These are phyloP conservation scores for Penicillium maclennaniae DNA, from an alignment of 495 filamentous ascomycete genomes.

Conservation along the genomic window DNA sequence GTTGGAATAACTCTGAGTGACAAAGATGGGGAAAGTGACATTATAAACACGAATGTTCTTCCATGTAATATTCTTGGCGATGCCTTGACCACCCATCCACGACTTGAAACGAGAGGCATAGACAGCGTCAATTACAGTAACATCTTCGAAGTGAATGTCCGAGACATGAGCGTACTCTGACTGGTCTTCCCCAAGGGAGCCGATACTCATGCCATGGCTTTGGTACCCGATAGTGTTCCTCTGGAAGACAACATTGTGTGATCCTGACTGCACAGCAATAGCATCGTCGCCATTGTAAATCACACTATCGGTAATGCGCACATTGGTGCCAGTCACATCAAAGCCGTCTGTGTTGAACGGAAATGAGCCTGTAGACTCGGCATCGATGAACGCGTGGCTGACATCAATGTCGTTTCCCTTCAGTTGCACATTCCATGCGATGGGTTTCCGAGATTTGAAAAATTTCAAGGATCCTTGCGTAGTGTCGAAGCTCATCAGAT, in stretches of 20 bases:
- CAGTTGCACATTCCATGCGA: conserved; percentile 41
- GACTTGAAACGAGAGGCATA: conserved; percentile 43
- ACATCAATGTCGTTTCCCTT: conserved; percentile 35
- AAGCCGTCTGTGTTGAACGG: conserved; percentile 46
- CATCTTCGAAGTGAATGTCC: conserved; percentile 37
- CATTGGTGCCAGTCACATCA: conserved; percentile 35
- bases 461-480: conserved; percentile 31
- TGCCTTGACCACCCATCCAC: conserved; percentile 38
- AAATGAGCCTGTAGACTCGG: conserved; percentile 36
- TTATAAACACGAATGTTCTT: conserved; percentile 40
- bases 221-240: conserved; percentile 38
- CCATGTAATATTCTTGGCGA: conserved; percentile 41
- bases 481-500: conserved; percentile 38
- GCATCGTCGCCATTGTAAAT: conserved; percentile 46
- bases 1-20: conserved; percentile 40
- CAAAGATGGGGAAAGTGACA: conserved; percentile 45
- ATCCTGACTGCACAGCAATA: conserved; percentile 35
- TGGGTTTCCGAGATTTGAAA: conserved; percentile 42
- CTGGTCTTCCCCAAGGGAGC: conserved; percentile 34
- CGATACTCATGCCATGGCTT: conserved; percentile 42
- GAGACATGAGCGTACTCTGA: conserved; percentile 30
- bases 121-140: conserved; percentile 36
- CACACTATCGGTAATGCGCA: conserved; percentile 33
- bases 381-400: conserved; percentile 38
- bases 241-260: conserved; percentile 35